These are phyloP conservation scores for Acer saccharum DNA, from an alignment of 345 rosid genomes.

Conservation along the genomic window DNA sequence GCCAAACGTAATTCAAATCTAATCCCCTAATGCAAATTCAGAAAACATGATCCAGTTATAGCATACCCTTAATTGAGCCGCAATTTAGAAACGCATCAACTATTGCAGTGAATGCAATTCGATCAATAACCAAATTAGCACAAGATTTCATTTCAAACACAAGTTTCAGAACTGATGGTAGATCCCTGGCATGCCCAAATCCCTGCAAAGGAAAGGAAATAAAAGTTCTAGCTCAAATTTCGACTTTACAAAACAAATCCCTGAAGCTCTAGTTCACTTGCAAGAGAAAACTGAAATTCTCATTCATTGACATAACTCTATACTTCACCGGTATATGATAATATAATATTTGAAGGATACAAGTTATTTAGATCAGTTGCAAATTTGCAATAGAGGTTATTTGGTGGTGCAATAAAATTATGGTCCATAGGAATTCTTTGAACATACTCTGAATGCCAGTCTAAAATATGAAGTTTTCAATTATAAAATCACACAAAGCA, in stretches of 20 bases:
- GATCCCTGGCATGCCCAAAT: slow-evolving; percentile 56
- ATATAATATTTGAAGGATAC: background rate
- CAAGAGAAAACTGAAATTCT: slow-evolving; percentile 12
- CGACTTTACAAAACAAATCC: background rate
- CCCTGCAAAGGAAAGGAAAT: slow-evolving; percentile 41
- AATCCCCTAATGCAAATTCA: background rate
- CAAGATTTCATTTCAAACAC: slow-evolving; percentile 58
- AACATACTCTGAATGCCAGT: background rate
- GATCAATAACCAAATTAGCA: slow-evolving; percentile 50
- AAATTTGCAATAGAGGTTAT: background rate
- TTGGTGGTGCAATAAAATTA: background rate
- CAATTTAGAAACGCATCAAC: slow-evolving; percentile 69
- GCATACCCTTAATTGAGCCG: slow-evolving; percentile 59
- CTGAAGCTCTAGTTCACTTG: background rate
- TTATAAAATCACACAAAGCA: background rate
- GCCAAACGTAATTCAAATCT: slow-evolving; percentile 4
- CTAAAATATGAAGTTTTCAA: background rate
- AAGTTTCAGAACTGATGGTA: slow-evolving; percentile 46
- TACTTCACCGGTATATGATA: background rate
- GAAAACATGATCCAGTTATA: slow-evolving; percentile 15
- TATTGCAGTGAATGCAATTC: slow-evolving; percentile 64
- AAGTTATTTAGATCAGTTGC: background rate
- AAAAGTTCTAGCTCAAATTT: background rate
- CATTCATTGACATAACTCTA: slow-evolving; percentile 5
- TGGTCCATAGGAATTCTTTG: background rate